Evolutionary conservation across 2,329 filamentous ascomycete genomes (phyloP).

Genomic region (Sclerotinia glacialis): DNA sequence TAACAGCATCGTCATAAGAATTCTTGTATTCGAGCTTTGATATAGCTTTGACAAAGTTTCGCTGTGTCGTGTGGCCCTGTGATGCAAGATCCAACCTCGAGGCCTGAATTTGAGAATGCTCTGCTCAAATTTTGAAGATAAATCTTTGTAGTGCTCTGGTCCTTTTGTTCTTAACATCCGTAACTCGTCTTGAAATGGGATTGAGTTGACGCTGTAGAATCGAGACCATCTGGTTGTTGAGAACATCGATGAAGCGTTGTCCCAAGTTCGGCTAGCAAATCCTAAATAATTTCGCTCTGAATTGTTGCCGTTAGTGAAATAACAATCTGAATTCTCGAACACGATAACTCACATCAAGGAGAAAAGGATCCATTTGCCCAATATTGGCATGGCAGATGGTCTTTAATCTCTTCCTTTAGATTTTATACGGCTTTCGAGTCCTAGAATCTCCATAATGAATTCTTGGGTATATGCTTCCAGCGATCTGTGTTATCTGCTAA

Average conservation of each 20-base stretch:
- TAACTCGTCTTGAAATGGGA: neutral
- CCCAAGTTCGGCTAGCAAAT: neutral
- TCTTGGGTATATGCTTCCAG: neutral
- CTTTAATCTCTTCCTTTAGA: neutral
- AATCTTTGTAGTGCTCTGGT: neutral
- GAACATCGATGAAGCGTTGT: neutral
- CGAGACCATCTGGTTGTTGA: neutral
- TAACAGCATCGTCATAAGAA: neutral
- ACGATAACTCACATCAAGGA: no score
- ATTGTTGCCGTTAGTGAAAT: neutral
- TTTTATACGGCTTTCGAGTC: neutral
- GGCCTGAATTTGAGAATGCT: neutral
- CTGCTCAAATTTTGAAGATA: neutral
- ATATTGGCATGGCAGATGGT: no score
- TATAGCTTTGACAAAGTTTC: no score
- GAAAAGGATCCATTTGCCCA: neutral
- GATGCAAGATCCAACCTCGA: neutral
- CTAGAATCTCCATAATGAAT: slow-evolving; percentile 1
- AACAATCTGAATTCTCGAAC: no score
- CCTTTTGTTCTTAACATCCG: neutral
- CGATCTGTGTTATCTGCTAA: neutral
- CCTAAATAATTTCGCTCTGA: neutral
- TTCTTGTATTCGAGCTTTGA: neutral
- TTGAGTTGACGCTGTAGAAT: neutral
- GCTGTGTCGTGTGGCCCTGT: no score